Base-by-base conservation (phyloP, 495 filamentous ascomycete species). In the Neurospora pannonica region DNA sequence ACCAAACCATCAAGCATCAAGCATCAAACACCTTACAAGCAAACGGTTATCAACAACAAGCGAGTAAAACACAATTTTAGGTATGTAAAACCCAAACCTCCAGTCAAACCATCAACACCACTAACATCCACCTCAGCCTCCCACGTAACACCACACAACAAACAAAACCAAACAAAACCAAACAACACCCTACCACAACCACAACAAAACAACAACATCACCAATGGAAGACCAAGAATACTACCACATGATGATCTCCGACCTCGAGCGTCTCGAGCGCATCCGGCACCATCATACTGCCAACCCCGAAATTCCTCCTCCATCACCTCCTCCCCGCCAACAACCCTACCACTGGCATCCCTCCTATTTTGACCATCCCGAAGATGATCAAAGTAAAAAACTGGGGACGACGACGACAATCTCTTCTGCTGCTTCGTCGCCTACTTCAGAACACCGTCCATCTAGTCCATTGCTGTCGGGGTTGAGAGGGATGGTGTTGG, bases 141-240 rank as follows among this genome's bases (percentile, higher is more conserved):
- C 19, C 2, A 19, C n/a, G n/a, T n/a, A n/a, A n/a, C 15, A 2
- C 39, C 19, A n/a, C 19, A 24, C n/a, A 48, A 11, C 9, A 38
- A 19, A 42, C 40, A 19, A n/a, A n/a, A n/a, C n/a, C n/a, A n/a
- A n/a, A n/a, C n/a, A n/a, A 42, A 48, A 54, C 46, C n/a, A 38
- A 19, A 42, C 40, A 19, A n/a, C 43, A 46, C 3, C 8, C n/a
- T n/a, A n/a, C n/a, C n/a, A n/a, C n/a, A n/a, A n/a, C n/a, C n/a
- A n/a, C n/a, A n/a, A n/a, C n/a, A n/a, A 42, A 48, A 54, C 46
- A 54, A 13, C 17, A 54, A 11, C 46, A 24, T 13, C 40, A 8
- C 21, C 46, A 31, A 79, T 79, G 78, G 78, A 79, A 62, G 78
- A 79, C 74, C 75, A 79, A 75, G 77, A 77, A 39, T 79, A 78